Percentiles rank a stretch among this genome's conserved stretches.
Conservation (phyloP, 768 basidiomycete species). For the Fibroporia radiculosa region DNA sequence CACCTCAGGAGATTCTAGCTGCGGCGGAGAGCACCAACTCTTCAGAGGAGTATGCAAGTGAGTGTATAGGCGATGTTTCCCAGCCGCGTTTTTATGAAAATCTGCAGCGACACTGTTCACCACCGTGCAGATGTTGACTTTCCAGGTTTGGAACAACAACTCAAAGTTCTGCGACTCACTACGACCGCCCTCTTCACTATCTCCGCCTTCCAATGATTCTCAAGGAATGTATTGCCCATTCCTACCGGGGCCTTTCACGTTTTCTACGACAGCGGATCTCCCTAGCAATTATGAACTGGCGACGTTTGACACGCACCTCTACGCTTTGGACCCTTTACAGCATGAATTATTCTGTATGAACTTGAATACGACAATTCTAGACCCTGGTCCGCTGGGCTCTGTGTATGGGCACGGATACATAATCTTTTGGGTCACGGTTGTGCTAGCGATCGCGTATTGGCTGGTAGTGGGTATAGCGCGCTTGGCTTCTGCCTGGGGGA, state of each 20-base stretch:
- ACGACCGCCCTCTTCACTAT: slow-evolving; percentile 71
- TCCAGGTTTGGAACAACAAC: slow-evolving; percentile 61
- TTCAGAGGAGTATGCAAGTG: slow-evolving; percentile 29
- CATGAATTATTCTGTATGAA: slow-evolving; percentile 80
- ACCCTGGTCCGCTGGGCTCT: slow-evolving; percentile 42
- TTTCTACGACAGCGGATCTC: slow-evolving; percentile 69
- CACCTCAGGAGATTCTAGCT: slow-evolving; percentile 51
- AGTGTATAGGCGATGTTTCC: slow-evolving; percentile 8
- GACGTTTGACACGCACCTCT: slow-evolving; percentile 76
- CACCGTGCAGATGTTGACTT: slow-evolving; percentile 71
- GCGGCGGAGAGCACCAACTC: slow-evolving; percentile 45
- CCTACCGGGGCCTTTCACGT: slow-evolving; percentile 68
- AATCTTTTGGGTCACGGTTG: slow-evolving; percentile 70
- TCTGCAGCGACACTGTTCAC: slow-evolving; percentile 77
- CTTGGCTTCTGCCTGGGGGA: slow-evolving; percentile 77
- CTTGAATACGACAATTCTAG: slow-evolving; percentile 68
- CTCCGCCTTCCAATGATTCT: slow-evolving; percentile 35
- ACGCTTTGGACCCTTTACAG: slow-evolving; percentile 82
- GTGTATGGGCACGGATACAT: slow-evolving; percentile 61
- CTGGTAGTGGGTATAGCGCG: slow-evolving; percentile 73
- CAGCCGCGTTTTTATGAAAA: slow-evolving; percentile 1
- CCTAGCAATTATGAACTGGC: slow-evolving; percentile 62
- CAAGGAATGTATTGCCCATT: slow-evolving; percentile 65
- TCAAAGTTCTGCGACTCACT: slow-evolving; percentile 75
- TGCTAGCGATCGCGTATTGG: slow-evolving; percentile 76